These are phyloP conservation scores for Caloboletus inedulis DNA, from an alignment of 1,284 basidiomycete genomes.

Conservation along the genomic window DNA sequence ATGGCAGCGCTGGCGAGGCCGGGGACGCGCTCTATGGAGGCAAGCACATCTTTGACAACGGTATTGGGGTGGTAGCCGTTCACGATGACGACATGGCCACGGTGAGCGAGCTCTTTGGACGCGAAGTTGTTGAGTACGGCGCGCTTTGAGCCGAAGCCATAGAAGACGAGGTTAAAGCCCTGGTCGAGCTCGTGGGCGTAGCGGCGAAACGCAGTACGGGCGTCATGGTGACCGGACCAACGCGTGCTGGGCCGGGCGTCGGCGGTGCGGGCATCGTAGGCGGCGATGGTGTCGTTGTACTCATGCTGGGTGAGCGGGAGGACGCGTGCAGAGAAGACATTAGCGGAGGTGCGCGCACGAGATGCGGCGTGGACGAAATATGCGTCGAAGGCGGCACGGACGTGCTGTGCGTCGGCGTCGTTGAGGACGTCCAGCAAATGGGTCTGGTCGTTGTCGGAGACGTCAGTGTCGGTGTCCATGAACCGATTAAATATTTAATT, in stretches of 20 bases:
- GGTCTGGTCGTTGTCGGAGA: slow-evolving; percentile 29
- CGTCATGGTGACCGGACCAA: slow-evolving; percentile 32
- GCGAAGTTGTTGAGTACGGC: slow-evolving; percentile 73
- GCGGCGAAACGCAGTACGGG: slow-evolving; percentile 51
- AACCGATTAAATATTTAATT: slow-evolving; percentile 19
- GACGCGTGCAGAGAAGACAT: slow-evolving; percentile 71
- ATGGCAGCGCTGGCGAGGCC: slow-evolving; percentile 43
- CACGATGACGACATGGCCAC: slow-evolving; percentile 72
- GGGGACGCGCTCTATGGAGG: slow-evolving; percentile 63
- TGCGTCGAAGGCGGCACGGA: slow-evolving; percentile 67
- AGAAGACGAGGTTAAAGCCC: slow-evolving; percentile 84
- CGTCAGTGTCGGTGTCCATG: slow-evolving; percentile 30
- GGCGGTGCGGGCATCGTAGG: slow-evolving; percentile 30
- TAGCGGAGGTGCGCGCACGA: slow-evolving; percentile 67
- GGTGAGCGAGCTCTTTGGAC: slow-evolving; percentile 46
- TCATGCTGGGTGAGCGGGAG: slow-evolving; percentile 65
- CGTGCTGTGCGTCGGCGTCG: slow-evolving; percentile 1
- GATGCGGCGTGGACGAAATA: slow-evolving; percentile 73
- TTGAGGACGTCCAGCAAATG: slow-evolving; percentile 13
- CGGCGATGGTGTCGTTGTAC: slow-evolving; percentile 49
- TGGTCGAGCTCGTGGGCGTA: slow-evolving; percentile 70
- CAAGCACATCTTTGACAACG: slow-evolving; percentile 66
- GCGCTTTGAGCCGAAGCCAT: slow-evolving; percentile 87
- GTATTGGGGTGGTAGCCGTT: slow-evolving; percentile 79
- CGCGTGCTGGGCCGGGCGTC: slow-evolving; percentile 25